Conservation (phyloP, 2,329 filamentous ascomycete species). For the Ceratocystis variospora region DNA sequence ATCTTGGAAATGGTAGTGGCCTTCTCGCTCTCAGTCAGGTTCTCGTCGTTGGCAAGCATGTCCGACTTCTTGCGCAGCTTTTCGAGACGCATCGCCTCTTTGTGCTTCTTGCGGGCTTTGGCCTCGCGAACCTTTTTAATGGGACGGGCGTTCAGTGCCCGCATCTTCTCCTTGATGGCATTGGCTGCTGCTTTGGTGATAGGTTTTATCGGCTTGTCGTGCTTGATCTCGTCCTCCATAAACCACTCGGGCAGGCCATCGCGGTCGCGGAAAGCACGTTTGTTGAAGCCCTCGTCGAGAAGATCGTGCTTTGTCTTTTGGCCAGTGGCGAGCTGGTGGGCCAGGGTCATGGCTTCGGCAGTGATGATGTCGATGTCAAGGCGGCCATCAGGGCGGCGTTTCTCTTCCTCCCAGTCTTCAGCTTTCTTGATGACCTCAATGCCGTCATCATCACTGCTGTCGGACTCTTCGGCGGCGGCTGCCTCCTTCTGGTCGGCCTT, state of each 20-base stretch:
- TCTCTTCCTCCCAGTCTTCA: slow-evolving; percentile 53
- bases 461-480: slow-evolving; percentile 19
- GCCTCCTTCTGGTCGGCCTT: neutral
- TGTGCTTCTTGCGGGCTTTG: slow-evolving; percentile 92
- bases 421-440: slow-evolving; percentile 50
- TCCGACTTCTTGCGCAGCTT: slow-evolving; percentile 97
- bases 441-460: slow-evolving; percentile 27
- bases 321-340: slow-evolving; percentile 78
- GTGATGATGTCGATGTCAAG: slow-evolving; percentile 94
- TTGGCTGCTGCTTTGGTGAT: slow-evolving; percentile 78
- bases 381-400: slow-evolving; percentile 48
- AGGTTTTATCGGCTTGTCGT: slow-evolving; percentile 76
- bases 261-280: slow-evolving; percentile 74
- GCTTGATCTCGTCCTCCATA: slow-evolving; percentile 74
- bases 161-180: slow-evolving; percentile 88
- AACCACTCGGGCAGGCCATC: slow-evolving; percentile 97
- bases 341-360: slow-evolving; percentile 97
- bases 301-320: slow-evolving; percentile 67
- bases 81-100: slow-evolving; percentile 78
- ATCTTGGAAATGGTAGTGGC: slow-evolving; percentile 68
- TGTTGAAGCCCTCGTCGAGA: slow-evolving; percentile 87
- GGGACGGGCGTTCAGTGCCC: slow-evolving; percentile 83
- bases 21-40: slow-evolving; percentile 93
- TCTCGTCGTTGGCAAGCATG: slow-evolving; percentile 73
- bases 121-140: slow-evolving; percentile 99